Evolutionary conservation across 2,329 filamentous ascomycete genomes (phyloP).

Genomic region (Cladosporium sphaerospermum): DNA sequence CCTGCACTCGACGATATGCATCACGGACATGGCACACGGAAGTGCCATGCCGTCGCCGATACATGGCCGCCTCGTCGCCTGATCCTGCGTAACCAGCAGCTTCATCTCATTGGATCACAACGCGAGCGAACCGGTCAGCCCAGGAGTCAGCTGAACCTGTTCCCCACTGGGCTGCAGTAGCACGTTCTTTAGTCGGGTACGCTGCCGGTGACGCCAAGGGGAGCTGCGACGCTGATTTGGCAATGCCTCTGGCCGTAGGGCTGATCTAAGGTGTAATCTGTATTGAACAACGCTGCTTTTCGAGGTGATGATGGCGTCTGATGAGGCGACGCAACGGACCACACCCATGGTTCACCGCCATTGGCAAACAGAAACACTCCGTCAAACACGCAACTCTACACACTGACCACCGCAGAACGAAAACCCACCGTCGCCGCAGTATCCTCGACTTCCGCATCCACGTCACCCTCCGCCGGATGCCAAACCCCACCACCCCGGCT

Average conservation of each 20-base stretch:
- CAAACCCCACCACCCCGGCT: constrained; percentile 9
- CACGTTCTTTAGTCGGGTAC: background rate
- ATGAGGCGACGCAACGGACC: too few relatives aligned
- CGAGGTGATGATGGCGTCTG: too few relatives aligned
- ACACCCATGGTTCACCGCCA: too few relatives aligned
- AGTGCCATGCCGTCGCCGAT: constrained; percentile 9
- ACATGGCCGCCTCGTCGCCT: constrained; percentile 6
- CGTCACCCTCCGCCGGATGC: constrained; percentile 3
- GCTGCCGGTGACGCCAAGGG: constrained; percentile 8
- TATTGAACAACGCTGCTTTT: too few relatives aligned
- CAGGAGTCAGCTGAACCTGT: constrained; percentile 7
- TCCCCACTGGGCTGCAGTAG: constrained; percentile 9
- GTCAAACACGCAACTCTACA: too few relatives aligned
- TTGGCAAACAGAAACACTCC: too few relatives aligned
- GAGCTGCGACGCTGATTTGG: constrained; percentile 6
- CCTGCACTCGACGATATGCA: constrained; percentile 1
- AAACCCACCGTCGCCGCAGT: background rate
- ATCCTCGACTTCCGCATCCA: background rate
- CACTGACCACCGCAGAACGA: too few relatives aligned
- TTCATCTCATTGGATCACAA: background rate
- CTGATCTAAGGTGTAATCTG: background rate
- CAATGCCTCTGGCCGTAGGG: constrained; percentile 6
- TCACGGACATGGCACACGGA: constrained; percentile 1
- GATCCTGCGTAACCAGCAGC: background rate
- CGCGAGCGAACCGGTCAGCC: constrained; percentile 3